Conservation (phyloP, 352 stramenopile genomes). For the Plasmopara halstedii region DNA sequence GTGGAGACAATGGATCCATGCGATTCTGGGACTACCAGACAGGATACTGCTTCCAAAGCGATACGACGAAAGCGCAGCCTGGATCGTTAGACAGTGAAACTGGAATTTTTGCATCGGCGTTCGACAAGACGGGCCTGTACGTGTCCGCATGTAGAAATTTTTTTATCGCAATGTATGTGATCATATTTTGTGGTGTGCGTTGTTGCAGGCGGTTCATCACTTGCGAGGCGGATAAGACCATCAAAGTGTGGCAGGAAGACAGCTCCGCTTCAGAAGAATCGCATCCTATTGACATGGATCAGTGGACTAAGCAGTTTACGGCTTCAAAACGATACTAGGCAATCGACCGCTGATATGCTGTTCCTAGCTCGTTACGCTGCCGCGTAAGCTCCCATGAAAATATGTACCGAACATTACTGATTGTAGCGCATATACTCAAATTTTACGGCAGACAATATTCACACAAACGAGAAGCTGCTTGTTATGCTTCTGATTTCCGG, state of each 20-base stretch:
- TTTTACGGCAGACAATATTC: not conserved
- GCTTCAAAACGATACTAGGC: conserved; percentile 58
- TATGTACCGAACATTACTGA: not conserved
- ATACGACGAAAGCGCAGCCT: conserved; percentile 90
- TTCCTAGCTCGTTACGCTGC: too few species aligned
- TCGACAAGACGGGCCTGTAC: conserved; percentile 95
- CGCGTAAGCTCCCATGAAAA: too few species aligned
- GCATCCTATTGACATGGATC: conserved; percentile 96
- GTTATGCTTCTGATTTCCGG: not conserved
- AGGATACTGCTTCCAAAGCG: conserved; percentile 96
- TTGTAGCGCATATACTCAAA: not conserved
- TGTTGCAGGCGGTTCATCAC: conserved; percentile 94
- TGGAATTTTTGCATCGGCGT: conserved; percentile 94
- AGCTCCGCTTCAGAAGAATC: conserved; percentile 90
- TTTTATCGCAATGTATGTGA: not conserved
- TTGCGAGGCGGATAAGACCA: conserved; percentile 98
- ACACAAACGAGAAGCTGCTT: not conserved
- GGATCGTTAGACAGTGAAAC: conserved; percentile 98
- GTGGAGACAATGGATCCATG: conserved; percentile 96
- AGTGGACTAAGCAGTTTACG: conserved; percentile 94
- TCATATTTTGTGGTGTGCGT: conserved; percentile 26
- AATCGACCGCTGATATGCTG: too few species aligned
- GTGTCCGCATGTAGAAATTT: conserved; percentile 11
- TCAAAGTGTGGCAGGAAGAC: conserved; percentile 99
- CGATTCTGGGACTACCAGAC: conserved; percentile 99